Conservation (phyloP, 164 flowering plant species). For the Sedum album region DNA sequence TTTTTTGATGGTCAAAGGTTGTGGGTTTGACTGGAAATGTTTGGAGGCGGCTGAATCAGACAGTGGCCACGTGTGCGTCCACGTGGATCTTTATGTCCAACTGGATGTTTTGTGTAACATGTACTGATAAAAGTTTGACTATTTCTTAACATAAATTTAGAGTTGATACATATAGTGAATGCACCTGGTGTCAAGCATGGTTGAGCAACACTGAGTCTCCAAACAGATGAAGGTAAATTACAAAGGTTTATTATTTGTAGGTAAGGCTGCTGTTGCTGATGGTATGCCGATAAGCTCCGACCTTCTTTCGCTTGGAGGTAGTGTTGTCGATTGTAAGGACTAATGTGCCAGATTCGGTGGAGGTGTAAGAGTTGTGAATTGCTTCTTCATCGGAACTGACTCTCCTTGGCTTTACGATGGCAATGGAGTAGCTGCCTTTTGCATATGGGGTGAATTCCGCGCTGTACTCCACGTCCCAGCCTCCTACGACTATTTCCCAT, state of each 20-base stretch:
- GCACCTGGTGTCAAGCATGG: too few relatives aligned
- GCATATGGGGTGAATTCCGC: constrained; percentile 63
- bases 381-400: constrained; percentile 34
- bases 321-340: constrained; percentile 46
- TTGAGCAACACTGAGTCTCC: too few relatives aligned
- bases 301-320: constrained; percentile 48
- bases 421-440: constrained; percentile 54
- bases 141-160: too few relatives aligned
- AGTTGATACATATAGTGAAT: too few relatives aligned
- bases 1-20: neutral
- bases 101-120: too few relatives aligned
- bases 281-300: constrained; percentile 9
- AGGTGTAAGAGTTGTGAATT: constrained; percentile 43
- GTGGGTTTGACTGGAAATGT: constrained; percentile 4
- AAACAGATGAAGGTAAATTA: too few relatives aligned
- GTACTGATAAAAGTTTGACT: too few relatives aligned
- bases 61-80: neutral
- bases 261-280: neutral
- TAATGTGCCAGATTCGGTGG: constrained; percentile 57
- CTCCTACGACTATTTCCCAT: constrained; percentile 62
- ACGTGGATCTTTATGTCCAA: too few relatives aligned
- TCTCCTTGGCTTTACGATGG: constrained; percentile 46
- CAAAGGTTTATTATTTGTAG: too few relatives aligned
- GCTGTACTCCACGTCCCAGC: constrained; percentile 75
- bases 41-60: constrained; percentile 2